These are phyloP conservation scores for Ceratobasidium sp. DNA, from an alignment of 1,284 basidiomycete genomes.

Conservation along the genomic window DNA sequence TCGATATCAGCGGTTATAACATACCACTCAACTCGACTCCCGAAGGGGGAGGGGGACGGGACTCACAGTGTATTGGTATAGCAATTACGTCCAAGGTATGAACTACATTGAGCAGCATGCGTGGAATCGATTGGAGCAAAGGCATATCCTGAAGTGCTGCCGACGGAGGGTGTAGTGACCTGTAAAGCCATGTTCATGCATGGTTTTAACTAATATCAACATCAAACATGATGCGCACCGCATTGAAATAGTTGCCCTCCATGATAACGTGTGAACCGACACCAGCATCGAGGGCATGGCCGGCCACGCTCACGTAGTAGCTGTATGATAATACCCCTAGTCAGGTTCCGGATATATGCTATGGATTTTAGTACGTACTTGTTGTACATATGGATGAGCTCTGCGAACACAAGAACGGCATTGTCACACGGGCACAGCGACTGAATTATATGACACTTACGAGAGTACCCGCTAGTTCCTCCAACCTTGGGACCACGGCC, in stretches of 20 bases:
- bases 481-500: constrained; percentile 43
- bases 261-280: constrained; percentile 29
- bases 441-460: constrained; percentile 3
- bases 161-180: constrained; percentile 43
- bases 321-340: not conserved
- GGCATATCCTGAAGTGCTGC: constrained; percentile 7
- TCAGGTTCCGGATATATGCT: not conserved
- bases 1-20: too few relatives aligned
- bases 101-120: constrained; percentile 29
- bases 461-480: constrained; percentile 42
- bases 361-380: constrained; percentile 8
- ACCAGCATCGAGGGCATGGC: constrained; percentile 42
- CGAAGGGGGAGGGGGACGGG: not conserved
- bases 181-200: not conserved
- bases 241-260: constrained; percentile 45
- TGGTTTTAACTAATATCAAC: not conserved
- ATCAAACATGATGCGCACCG: constrained; percentile 1
- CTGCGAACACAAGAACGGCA: not conserved
- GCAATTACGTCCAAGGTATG: constrained; percentile 40
- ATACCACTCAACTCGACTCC: too few relatives aligned
- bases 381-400: constrained; percentile 43
- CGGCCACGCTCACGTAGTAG: constrained; percentile 41
- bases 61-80: constrained; percentile 36
- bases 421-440: not conserved
- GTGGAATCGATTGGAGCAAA: constrained; percentile 34